Percentiles rank a stretch among this genome's conserved stretches.
phyloP scores from a whole-genome alignment of 345 rosid genomes.

The Murraya paniculata region DNA sequence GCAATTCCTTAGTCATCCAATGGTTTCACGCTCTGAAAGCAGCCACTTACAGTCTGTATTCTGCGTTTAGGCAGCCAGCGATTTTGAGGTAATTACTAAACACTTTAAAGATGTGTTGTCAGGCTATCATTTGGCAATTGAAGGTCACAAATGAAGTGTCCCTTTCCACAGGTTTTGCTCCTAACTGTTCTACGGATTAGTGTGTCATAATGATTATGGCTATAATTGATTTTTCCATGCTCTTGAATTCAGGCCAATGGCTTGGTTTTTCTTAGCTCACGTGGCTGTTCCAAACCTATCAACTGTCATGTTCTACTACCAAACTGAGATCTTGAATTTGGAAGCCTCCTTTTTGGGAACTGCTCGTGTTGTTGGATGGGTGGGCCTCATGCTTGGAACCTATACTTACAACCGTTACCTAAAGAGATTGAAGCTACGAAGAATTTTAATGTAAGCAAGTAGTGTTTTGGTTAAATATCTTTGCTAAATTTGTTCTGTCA shows the following conservation, averaged over 20 bases:
- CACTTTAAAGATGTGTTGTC: neutral
- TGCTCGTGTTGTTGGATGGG: constrained; percentile 86
- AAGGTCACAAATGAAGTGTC: neutral
- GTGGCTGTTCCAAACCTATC: constrained; percentile 90
- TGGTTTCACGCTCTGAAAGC: constrained; percentile 64
- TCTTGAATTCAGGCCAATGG: constrained; percentile 70
- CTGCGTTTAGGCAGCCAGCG: constrained; percentile 74
- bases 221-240: constrained; percentile 17
- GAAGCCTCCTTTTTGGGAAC: constrained; percentile 90
- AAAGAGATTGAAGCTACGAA: constrained; percentile 71
- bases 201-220: constrained; percentile 20
- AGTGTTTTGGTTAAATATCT: neutral
- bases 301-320: constrained; percentile 93
- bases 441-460: constrained; percentile 66
- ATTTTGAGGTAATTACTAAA: constrained; percentile 62
- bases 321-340: constrained; percentile 77
- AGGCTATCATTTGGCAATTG: neutral
- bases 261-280: constrained; percentile 94
- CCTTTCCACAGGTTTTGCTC: neutral
- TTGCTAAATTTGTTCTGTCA: neutral
- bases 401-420: constrained; percentile 66
- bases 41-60: constrained; percentile 56
- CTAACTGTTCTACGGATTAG: neutral
- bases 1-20: constrained; percentile 33
- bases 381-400: constrained; percentile 93